Evolutionary conservation across 1,139 yeast genomes (phyloP), one percentile per base, ranked within the genome.

Genomic region (Yamadazyma siamensis): DNA sequence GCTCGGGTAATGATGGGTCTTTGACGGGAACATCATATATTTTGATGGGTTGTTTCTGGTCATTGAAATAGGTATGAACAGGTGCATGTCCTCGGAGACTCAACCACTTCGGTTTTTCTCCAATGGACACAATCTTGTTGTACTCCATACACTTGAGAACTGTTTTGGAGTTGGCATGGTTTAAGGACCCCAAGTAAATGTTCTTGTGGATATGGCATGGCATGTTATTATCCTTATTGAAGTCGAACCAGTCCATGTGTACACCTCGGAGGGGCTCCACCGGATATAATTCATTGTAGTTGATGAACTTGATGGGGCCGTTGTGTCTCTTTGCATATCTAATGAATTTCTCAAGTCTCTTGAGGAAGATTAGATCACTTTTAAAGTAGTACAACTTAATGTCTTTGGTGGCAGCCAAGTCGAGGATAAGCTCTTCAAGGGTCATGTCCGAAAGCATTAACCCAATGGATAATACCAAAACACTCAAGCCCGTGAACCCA

Each of bases 401-500:
- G 17, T 48, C 36, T 12, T 43, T 43, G 13, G 44, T 34, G 1
- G 22, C 11, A 26, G 45, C 38, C 3, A 54, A 25, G n/a, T 41
- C 29, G 12, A 49, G 31, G 4, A 56, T 39, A 10, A 52, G 41
- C 13, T 54, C 53, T 36, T 64, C 69, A 14, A 42, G 31, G 15
- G 24, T 26, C 16, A 47, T 31, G 4, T 50, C 44, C 22, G 37
- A 34, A 23, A 54, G 43, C 32, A 56, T 44, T 32, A 45, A 44
- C 4, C 54, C 54, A 14, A 59, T 39, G 1, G 59, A 41, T 24
- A 63, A 50, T 4, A 56, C 40, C 23, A 65, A 43, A 20, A 64
- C 38, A 4, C 67, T 54, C 22, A 60, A 48, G 2, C 70, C 70
- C 10, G 72, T 63, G 37, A 61, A 65, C 0, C 72, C 71, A 40